A percentile compares a stretch with the other conserved stretches of the same genome.
Conservation (phyloP, 2,329 filamentous ascomycete species). For the Pleurostoma richardsiae region DNA sequence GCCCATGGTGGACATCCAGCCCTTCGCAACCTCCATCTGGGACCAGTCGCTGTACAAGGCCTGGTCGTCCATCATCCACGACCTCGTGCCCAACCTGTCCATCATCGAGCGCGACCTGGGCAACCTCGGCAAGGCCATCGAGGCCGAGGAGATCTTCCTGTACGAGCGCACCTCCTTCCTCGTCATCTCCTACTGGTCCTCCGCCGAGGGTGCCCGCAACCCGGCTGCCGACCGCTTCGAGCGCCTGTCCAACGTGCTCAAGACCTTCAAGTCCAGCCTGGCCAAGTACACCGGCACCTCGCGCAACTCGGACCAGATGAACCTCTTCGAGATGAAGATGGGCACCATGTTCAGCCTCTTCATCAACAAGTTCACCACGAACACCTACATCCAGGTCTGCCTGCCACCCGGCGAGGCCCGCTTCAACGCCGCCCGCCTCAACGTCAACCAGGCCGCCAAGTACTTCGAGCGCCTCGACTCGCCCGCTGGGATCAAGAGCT, state of each 20-base stretch:
- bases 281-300: conserved; percentile 74
- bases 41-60: conserved; percentile 97
- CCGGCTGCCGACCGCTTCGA: conserved; percentile 92
- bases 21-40: conserved; percentile 96
- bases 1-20: conserved; percentile 62
- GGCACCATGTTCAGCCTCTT: conserved; percentile 82
- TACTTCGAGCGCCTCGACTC: conserved; percentile 70
- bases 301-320: conserved; percentile 77
- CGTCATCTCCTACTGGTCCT: conserved; percentile 88
- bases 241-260: conserved; percentile 92
- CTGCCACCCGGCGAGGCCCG: conserved; percentile 86
- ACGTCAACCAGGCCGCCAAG: conserved; percentile 80
- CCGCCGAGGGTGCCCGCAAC: conserved; percentile 68
- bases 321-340: conserved; percentile 75
- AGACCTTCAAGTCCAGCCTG: conserved; percentile 89
- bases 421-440: conserved; percentile 86
- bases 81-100: conserved; percentile 87
- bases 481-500: conserved; percentile 17
- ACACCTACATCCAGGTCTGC: conserved; percentile 92
- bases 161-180: conserved; percentile 96
- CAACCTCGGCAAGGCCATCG: conserved; percentile 77
- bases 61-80: conserved; percentile 97
- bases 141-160: conserved; percentile 88
- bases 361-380: conserved; percentile 91
- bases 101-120: conserved; percentile 83